Percentiles rank a stretch among this genome's conserved stretches.
Evolutionary conservation across 257 asterid species (phyloP).

Genomic region (Solanum chilense): DNA sequence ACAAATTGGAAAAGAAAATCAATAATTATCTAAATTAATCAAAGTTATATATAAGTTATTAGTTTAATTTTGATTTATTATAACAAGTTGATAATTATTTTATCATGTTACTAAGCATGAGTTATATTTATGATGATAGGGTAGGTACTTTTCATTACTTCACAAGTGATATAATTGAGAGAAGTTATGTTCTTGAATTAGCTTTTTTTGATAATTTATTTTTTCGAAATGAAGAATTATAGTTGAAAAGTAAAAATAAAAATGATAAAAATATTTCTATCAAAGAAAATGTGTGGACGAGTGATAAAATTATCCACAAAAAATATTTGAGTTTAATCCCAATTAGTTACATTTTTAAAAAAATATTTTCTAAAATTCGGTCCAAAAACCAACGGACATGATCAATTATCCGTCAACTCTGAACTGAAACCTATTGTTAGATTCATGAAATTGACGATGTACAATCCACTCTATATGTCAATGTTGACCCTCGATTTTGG

Average conservation of each 20-base stretch:
- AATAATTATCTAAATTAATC: background rate
- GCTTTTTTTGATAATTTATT: no score
- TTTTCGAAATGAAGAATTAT: accelerated
- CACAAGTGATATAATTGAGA: background rate
- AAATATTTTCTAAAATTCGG: no score
- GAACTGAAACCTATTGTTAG: no score
- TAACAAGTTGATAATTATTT: background rate
- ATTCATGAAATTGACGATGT: no score
- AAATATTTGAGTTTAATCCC: no score
- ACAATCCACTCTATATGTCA: no score
- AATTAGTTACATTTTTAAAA: background rate
- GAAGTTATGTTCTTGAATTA: no score
- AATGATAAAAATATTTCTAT: background rate
- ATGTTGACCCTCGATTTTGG: no score
- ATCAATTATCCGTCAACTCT: no score
- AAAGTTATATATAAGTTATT: background rate
- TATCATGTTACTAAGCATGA: background rate
- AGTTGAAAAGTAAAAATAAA: background rate
- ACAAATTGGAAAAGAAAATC: background rate
- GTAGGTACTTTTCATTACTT: background rate
- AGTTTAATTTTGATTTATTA: background rate
- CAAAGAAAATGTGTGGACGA: background rate
- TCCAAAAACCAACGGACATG: background rate
- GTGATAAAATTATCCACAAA: background rate
- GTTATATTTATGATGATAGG: background rate